Evolutionary conservation across 129 eudicot species (phyloP).

Genomic region (Flaveria linearis): DNA sequence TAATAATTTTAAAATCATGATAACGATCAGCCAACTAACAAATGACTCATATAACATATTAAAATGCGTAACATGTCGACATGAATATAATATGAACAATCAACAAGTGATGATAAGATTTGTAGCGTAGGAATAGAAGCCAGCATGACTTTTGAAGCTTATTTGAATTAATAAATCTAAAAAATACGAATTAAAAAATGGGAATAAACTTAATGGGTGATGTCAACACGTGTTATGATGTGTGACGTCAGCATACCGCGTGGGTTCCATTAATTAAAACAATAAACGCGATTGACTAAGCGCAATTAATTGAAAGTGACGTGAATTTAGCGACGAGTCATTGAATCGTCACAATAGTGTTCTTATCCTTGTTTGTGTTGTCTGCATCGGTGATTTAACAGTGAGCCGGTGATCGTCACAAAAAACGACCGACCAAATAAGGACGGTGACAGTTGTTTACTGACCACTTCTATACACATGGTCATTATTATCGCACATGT

Average conservation of each 20-base stretch:
- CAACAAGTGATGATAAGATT: background rate
- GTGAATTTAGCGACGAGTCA: background rate
- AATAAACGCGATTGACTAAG: constrained; percentile 1
- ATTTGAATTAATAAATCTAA: background rate
- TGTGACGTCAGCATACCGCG: constrained; percentile 19
- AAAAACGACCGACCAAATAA: background rate
- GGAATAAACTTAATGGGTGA: background rate
- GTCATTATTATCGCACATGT: no score
- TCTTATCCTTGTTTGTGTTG: background rate
- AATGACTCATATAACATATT: background rate
- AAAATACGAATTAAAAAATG: background rate
- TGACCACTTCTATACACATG: no score
- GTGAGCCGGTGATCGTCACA: background rate
- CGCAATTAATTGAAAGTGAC: background rate
- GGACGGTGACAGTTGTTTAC: background rate
- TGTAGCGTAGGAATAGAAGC: background rate
- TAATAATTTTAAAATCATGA: background rate
- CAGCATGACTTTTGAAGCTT: constrained; percentile 8
- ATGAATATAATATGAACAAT: background rate
- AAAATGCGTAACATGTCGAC: background rate
- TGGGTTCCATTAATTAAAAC: background rate
- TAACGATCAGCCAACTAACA: background rate
- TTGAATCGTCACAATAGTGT: background rate
- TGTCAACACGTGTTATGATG: constrained; percentile 22
- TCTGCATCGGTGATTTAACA: no score